These are phyloP conservation scores for Phytopythium helicoides DNA, from an alignment of 352 stramenopile genomes.

Conservation along the genomic window DNA sequence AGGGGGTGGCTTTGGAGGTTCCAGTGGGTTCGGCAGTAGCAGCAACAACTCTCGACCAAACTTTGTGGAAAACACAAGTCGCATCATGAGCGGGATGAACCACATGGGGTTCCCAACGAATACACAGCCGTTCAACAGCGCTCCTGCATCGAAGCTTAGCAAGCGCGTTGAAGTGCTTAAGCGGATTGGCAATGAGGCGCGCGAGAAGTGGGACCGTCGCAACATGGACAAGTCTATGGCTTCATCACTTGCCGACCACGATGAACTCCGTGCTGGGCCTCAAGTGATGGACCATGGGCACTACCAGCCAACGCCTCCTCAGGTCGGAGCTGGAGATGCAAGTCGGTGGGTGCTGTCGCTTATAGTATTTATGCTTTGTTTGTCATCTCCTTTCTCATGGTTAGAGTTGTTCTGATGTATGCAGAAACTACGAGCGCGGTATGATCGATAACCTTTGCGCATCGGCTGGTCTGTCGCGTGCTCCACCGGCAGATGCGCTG, in stretches of 20 bases:
- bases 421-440: constrained; percentile 79
- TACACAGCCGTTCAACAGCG: constrained; percentile 38
- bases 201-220: constrained; percentile 81
- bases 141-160: constrained; percentile 53
- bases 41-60: constrained; percentile 21
- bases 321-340: constrained; percentile 67
- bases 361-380: neutral
- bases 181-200: constrained; percentile 74
- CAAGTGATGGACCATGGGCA: constrained; percentile 73
- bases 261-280: constrained; percentile 66
- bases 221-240: constrained; percentile 91
- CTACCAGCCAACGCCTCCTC: constrained; percentile 63
- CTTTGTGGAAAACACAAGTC: constrained; percentile 61
- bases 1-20: constrained; percentile 3
- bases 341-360: constrained; percentile 58
- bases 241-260: constrained; percentile 85
- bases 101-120: constrained; percentile 50
- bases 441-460: constrained; percentile 85
- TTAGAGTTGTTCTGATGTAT: constrained; percentile 4
- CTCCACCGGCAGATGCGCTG: constrained; percentile 69
- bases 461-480: constrained; percentile 67
- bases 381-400: neutral
- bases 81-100: constrained; percentile 39
- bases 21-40: constrained; percentile 15
- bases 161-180: constrained; percentile 81